phyloP scores from a whole-genome alignment of 768 basidiomycete species.

The Panellus pusillus region DNA sequence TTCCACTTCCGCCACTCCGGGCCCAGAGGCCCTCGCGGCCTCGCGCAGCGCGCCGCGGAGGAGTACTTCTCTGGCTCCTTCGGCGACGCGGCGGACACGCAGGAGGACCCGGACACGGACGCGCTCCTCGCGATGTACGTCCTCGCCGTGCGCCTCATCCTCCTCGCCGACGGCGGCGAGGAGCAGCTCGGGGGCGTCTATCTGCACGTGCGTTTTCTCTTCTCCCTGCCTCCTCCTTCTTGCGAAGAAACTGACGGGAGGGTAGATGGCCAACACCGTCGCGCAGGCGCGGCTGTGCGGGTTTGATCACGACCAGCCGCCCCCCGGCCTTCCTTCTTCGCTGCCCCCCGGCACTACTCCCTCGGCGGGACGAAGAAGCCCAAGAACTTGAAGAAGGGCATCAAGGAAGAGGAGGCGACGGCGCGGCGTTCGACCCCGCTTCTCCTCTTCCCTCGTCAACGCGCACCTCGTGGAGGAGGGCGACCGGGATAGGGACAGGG shows the following conservation, averaged over 20 bases:
- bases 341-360: too few species aligned
- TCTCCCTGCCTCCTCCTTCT: background rate
- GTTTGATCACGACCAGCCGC: background rate
- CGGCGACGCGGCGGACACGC: background rate
- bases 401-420: conserved; percentile 1
- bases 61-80: conserved; percentile 3
- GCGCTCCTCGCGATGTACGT: conserved; percentile 20
- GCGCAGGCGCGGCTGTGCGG: conserved; percentile 12
- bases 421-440: background rate
- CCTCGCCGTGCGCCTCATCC: conserved; percentile 3
- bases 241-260: background rate
- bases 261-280: conserved; percentile 16
- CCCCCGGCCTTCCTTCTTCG: background rate
- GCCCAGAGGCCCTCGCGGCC: background rate
- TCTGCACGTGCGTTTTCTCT: conserved; percentile 14
- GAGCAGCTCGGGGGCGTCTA: conserved; percentile 10
- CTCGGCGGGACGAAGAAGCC: background rate
- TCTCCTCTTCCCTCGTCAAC: background rate
- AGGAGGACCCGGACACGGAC: conserved; percentile 3
- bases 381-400: conserved; percentile 1
- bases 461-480: background rate
- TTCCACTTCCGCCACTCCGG: background rate
- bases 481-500: background rate
- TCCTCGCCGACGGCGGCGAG: background rate
- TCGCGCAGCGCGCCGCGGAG: conserved; percentile 7